A percentile compares a stretch with the other conserved stretches of the same genome.
Conservation (phyloP, 129 eudicot genomes). For the Rutidosis leptorrhynchoides region DNA sequence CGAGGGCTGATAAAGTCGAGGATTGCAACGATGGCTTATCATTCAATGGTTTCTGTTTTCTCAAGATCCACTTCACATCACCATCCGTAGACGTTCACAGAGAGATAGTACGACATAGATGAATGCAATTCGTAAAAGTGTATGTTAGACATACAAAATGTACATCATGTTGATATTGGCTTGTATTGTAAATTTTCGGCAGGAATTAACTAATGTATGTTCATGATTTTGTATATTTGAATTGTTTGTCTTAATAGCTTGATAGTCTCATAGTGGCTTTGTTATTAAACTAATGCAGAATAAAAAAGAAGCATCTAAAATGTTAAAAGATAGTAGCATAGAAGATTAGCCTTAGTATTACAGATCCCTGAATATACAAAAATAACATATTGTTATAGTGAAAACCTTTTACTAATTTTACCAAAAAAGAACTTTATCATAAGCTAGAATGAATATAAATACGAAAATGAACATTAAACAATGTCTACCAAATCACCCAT, state of each 20-base stretch:
- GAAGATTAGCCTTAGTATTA: background rate
- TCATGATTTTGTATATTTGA: conserved; percentile 12
- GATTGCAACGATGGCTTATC: conserved; percentile 56
- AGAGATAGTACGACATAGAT: background rate
- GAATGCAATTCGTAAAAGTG: background rate
- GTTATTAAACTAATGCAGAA: background rate
- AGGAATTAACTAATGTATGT: conserved; percentile 6
- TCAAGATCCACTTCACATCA: conserved; percentile 31
- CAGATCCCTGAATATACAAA: background rate
- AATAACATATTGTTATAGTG: background rate
- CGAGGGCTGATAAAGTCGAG: conserved; percentile 58
- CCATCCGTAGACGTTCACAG: conserved; percentile 1
- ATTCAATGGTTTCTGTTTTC: conserved; percentile 41
- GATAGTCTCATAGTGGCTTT: background rate
- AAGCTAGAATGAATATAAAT: background rate
- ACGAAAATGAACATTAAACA: background rate
- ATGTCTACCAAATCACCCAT: too few relatives aligned
- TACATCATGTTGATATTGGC: conserved; percentile 20
- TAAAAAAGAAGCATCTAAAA: background rate
- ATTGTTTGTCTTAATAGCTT: background rate
- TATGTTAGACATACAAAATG: conserved; percentile 8
- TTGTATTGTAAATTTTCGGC: conserved; percentile 2
- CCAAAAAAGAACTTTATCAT: background rate
- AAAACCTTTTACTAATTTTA: background rate
- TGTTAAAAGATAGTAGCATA: background rate